Conservation (phyloP, 345 rosid species). For the Ceriops decandra region DNA sequence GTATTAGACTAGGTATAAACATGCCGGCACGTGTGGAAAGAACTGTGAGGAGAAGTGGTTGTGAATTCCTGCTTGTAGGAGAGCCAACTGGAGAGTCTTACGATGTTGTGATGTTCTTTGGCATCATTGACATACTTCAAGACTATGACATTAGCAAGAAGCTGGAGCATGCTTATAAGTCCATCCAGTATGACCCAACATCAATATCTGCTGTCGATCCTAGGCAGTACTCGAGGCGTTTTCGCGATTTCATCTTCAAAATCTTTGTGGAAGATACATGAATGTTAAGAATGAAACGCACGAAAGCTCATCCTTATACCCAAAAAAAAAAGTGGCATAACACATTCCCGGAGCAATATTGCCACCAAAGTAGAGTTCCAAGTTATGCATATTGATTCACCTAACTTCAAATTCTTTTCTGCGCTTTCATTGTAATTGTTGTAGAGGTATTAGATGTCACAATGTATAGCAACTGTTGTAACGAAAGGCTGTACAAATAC, state of each 20-base stretch:
- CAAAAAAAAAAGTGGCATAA: not conserved
- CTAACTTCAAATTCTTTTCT: too few relatives aligned
- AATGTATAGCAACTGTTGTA: too few relatives aligned
- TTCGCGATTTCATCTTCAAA: constrained; percentile 71
- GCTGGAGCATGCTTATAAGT: constrained; percentile 85
- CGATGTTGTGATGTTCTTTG: constrained; percentile 77
- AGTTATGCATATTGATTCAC: too few relatives aligned
- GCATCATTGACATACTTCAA: constrained; percentile 84
- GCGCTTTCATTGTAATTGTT: too few relatives aligned
- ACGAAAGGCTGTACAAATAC: too few relatives aligned
- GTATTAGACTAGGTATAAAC: constrained; percentile 62
- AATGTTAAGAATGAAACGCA: not conserved
- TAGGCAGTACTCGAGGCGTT: constrained; percentile 70
- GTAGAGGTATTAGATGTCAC: too few relatives aligned
- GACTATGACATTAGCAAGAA: constrained; percentile 93
- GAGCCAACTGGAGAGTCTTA: constrained; percentile 75
- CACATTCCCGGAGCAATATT: too few relatives aligned
- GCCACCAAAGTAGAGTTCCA: too few relatives aligned
- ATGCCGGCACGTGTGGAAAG: constrained; percentile 82
- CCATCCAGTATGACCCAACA: constrained; percentile 76
- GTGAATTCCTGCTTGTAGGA: constrained; percentile 63
- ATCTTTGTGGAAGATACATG: constrained; percentile 60
- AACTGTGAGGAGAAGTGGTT: constrained; percentile 49
- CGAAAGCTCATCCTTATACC: not conserved
- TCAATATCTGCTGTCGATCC: constrained; percentile 91